Percentiles rank a stretch among this genome's conserved stretches.
These are phyloP conservation scores for Solanum chiquidenum DNA, from an alignment of 257 asterid genomes.

Conservation along the genomic window DNA sequence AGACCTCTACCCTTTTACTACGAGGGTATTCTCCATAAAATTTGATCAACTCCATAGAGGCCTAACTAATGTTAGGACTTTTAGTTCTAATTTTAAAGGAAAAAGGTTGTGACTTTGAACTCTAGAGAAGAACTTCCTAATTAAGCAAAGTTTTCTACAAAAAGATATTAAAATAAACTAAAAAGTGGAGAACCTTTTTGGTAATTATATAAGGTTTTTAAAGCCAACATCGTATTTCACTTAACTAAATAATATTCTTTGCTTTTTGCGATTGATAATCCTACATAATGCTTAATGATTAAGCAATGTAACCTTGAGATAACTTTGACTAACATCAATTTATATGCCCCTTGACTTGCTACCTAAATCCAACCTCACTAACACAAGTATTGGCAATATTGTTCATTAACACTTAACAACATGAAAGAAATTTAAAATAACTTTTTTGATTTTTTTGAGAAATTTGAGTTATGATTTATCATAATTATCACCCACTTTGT, in stretches of 20 bases:
- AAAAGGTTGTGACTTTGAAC: not conserved
- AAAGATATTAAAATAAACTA: not conserved
- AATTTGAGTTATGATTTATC: not conserved
- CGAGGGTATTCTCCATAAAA: not conserved
- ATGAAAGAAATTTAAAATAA: not conserved
- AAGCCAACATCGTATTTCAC: not conserved
- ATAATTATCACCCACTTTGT: not conserved
- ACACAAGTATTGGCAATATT: not conserved
- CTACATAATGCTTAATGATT: not conserved
- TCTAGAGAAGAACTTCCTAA: not conserved
- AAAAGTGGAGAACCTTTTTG: not conserved
- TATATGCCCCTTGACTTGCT: not conserved
- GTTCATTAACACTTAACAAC: fast-evolving
- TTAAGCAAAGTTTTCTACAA: not conserved
- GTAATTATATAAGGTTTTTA: not conserved
- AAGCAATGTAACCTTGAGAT: not conserved
- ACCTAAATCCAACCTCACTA: not conserved
- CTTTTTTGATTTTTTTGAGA: too few relatives aligned
- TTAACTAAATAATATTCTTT: not conserved
- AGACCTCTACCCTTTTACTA: too few relatives aligned
- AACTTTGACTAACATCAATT: not conserved
- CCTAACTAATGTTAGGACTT: not conserved
- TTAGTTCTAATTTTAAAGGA: not conserved
- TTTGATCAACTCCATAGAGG: not conserved
- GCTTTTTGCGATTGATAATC: not conserved